Evolutionary conservation across 768 basidiomycete species (phyloP), one percentile per base, ranked within the genome.

Genomic region (Leccinum incarnatum): DNA sequence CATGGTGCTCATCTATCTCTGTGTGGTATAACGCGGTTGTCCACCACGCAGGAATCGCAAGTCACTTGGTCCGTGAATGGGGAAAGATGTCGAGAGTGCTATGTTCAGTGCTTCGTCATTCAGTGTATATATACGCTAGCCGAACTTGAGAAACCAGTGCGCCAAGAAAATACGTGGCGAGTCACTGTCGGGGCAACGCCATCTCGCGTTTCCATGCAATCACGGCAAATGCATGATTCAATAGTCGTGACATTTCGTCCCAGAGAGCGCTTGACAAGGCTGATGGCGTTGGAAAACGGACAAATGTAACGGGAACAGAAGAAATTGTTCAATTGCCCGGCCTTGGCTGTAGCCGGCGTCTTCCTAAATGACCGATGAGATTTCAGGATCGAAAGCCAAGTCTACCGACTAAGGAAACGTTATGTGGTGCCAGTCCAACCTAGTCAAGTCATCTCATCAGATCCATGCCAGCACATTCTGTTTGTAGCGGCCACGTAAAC

Each of bases 111-210:
- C 19, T 48, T 32, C 3, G 42, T 9, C 29, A 30, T 37, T 55
- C 48, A 59, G 14, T 15, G 36, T 36, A 45, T 45, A 45, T 45
- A 45, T 45, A 45, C 19, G 5, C 42, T 12, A 19, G 7, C 42
- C 19, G 19, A 4, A 19, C 19, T 21, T 19, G 42, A 15, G 32
- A 51, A 57, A 57, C 45, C 64, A 25, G 61, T 66, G 37, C 53
- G 56, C 61, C 61, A 57, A 62, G 64, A 50, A 17, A 65, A 36
- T 4, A 15, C n/a, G 19, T 14, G 37, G 49, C 17, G 21, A 58
- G 29, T 29, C 29, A 29, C 2, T 14, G 30, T 42, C 5, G 58
- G 49, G 57, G 40, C 37, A 40, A 11, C 6, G 14, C 19, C 25
- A 4, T 37, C 17, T n/a, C 4, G 42, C 37, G 45, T 3, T 8